A percentile compares a stretch with the other conserved stretches of the same genome.
These are phyloP conservation scores for Aureobasidium melanogenum DNA, from an alignment of 2,329 filamentous ascomycete genomes.

Conservation along the genomic window DNA sequence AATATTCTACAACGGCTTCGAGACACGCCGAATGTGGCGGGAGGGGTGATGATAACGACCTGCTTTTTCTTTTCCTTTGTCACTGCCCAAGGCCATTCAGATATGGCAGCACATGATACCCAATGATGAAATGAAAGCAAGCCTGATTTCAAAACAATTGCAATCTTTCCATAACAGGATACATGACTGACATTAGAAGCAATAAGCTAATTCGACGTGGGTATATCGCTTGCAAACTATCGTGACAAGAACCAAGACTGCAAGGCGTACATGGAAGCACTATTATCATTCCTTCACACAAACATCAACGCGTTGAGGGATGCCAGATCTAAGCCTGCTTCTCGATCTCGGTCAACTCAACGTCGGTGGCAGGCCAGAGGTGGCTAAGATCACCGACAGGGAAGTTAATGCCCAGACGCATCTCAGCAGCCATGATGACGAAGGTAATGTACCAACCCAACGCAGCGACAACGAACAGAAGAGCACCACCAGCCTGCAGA, in stretches of 20 bases:
- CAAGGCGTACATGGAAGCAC: background rate
- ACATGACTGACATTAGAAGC: background rate
- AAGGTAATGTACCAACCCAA: conserved; percentile 47
- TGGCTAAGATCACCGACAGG: conserved; percentile 45
- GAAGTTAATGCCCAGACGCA: conserved; percentile 40
- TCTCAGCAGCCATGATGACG: conserved; percentile 46
- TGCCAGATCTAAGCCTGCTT: conserved; percentile 17
- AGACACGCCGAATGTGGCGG: background rate
- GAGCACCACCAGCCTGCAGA: conserved; percentile 28
- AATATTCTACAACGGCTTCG: background rate
- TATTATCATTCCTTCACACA: background rate
- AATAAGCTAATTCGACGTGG: background rate
- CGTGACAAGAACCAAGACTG: no score
- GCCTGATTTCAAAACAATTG: no score
- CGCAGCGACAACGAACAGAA: conserved; percentile 37
- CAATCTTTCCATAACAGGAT: background rate
- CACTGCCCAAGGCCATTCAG: no score
- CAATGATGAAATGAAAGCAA: no score
- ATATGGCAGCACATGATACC: no score
- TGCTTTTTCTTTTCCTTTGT: no score
- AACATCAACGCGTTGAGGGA: background rate
- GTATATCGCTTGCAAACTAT: background rate
- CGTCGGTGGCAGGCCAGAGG: conserved; percentile 32
- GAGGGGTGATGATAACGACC: no score
- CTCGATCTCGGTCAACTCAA: conserved; percentile 16